Percentiles rank a stretch among this genome's conserved stretches.
These are phyloP conservation scores for Candida easanensis DNA, from an alignment of 805 yeast species.

Conservation along the genomic window DNA sequence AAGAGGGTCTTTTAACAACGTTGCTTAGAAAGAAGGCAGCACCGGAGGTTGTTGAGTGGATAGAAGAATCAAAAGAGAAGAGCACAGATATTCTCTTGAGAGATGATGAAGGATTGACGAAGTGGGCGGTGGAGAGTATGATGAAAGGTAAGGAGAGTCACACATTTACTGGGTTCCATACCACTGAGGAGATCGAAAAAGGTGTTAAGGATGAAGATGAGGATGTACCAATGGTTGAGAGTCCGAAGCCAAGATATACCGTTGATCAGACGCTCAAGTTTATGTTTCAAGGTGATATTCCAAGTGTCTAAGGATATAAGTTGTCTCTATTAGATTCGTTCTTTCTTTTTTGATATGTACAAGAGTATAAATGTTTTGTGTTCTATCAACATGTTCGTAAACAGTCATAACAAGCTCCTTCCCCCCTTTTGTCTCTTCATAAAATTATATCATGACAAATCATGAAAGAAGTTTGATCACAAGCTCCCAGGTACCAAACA, in stretches of 20 bases:
- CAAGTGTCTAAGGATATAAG: slow-evolving; percentile 1
- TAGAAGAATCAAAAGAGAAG: slow-evolving; percentile 42
- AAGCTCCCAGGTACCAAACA: slow-evolving; percentile 99
- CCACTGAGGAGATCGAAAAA: slow-evolving; percentile 44
- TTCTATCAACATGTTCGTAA: background rate
- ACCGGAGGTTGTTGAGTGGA: slow-evolving; percentile 92
- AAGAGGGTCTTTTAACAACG: slow-evolving; percentile 80
- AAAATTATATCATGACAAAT: background rate
- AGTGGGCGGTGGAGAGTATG: slow-evolving; percentile 60
- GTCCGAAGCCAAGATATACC: slow-evolving; percentile 18
- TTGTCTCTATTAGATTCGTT: no score
- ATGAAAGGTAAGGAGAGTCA: slow-evolving; percentile 52
- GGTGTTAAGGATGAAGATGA: slow-evolving; percentile 6
- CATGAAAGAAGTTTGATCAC: slow-evolving; percentile 56
- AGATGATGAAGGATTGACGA: slow-evolving; percentile 64
- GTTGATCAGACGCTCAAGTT: slow-evolving; percentile 41
- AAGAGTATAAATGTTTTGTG: background rate
- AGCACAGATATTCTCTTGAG: slow-evolving; percentile 22
- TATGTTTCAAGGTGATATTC: slow-evolving; percentile 42
- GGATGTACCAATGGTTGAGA: slow-evolving; percentile 9
- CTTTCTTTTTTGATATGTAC: background rate
- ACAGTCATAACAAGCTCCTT: background rate
- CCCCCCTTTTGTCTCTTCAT: no score
- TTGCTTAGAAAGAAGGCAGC: slow-evolving; percentile 80
- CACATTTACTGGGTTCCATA: slow-evolving; percentile 59